These are phyloP conservation scores for Penicillium paxilli DNA, from an alignment of 495 filamentous ascomycete species.

Conservation along the genomic window DNA sequence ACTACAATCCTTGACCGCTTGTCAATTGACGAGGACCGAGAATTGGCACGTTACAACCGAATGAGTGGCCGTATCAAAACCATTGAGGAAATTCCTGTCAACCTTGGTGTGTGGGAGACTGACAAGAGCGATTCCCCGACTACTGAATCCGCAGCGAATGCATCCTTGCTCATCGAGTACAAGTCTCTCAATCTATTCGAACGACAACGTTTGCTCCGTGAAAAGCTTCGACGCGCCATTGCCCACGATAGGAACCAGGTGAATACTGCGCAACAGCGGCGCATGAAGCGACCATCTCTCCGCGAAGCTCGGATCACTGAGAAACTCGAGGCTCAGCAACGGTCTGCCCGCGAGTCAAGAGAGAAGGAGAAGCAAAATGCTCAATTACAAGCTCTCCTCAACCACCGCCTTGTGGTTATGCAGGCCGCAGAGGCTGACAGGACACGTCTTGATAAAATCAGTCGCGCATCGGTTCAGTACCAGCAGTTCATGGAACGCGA, in stretches of 20 bases:
- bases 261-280: conserved; percentile 84
- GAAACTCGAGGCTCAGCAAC: conserved; percentile 97
- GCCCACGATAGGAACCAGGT: conserved; percentile 94
- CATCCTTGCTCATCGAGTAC: conserved; percentile 89
- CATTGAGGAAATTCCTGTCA: conserved; percentile 77
- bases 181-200: conserved; percentile 84
- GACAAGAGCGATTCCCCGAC: conserved; percentile 66
- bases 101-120: conserved; percentile 80
- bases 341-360: conserved; percentile 86
- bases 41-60: conserved; percentile 84
- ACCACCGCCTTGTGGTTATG: conserved; percentile 66
- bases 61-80: conserved; percentile 80
- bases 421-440: conserved; percentile 55
- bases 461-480: conserved; percentile 79
- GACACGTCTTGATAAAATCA: conserved; percentile 76
- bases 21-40: conserved; percentile 62
- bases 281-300: conserved; percentile 94
- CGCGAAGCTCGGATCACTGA: conserved; percentile 97
- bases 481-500: conserved; percentile 98
- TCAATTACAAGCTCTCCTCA: conserved; percentile 73
- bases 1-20: neutral
- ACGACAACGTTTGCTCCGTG: conserved; percentile 73
- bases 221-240: conserved; percentile 82
- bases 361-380: conserved; percentile 97
- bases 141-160: conserved; percentile 79